Evolutionary conservation across 164 flowering plant species (phyloP), one percentile per base, ranked within the genome.

Genomic region (Stephania cephalantha): DNA sequence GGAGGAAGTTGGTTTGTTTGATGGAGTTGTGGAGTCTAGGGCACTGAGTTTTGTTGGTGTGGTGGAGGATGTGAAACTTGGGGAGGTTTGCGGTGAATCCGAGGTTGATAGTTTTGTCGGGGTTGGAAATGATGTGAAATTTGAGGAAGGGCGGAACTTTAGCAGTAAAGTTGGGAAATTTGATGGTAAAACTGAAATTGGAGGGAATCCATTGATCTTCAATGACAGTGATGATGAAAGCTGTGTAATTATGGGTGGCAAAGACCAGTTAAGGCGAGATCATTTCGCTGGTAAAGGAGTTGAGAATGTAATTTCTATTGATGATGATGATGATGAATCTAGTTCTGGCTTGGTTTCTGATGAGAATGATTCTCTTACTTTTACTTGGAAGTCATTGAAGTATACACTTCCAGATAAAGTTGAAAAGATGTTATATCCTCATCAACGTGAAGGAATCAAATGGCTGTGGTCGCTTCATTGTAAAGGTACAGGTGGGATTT

Each of bases 391-490:
- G 15, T 83, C 69, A 11, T 80, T 74, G 18, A 87, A 82, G 0
- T 96, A 80, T 71, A 86, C 46, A 45, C 82, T 96, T 68, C 88
- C 89, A 9, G 84, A 85, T 69, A 86, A 81, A 78, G 86, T 94
- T 74, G 94, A 89, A 15, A 89, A 83, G 55, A 94, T 89, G 88
- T 71, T 96, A 82, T 96, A 81, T 84, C 94, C 96, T 15, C 99
- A 96, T 81, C 99, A 96, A 81, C 87, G 91, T 45, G 97, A 90
- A 12, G 99, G 99, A 15, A 73, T 96, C 78, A 88, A 73, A 73
- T 96, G 99, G 99, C 87, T 96, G 55, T 96, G 99, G 99, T 81
- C 94, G 63, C 87, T 94, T 78, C 98, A 92, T 78, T 91, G 95
- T 74, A 85, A 84, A 78, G 87, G 87, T 4, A 88, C 89, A 66